Evolutionary conservation across 257 asterid genomes (phyloP), one percentile per base, ranked within the genome.

Genomic region (Ocimum tenuiflorum): DNA sequence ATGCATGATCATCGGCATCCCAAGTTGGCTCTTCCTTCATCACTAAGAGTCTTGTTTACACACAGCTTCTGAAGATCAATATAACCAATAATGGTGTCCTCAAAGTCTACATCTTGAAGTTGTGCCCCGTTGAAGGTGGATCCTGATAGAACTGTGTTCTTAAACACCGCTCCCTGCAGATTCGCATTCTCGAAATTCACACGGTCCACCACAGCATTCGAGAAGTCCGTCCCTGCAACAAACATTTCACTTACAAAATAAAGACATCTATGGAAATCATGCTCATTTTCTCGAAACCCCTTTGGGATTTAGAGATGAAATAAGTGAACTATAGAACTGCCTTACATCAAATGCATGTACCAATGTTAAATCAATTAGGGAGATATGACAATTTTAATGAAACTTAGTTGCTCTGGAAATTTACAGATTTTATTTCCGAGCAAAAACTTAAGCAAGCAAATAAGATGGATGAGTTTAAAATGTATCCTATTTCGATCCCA

Each of bases 151-250:
- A 92, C 91, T 0, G 96, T 85, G 68, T 92, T 92, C 82, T 36
- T 92, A 71, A 92, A 89, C 73, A 83, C 68, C 2, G 91, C 97
- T 69, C 99, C 97, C 46, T 73, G 70, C 13, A 92, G 91, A 66
- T 89, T 74, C 1, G 97, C 97, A 70, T 87, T 92, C 59, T 52
- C 94, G 42, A 89, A 89, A 77, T 81, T 83, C 67, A 92, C 99
- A 54, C 99, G 83, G 80, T 92, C 99, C 15, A 89, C 39, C 48
- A 92, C 96, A n/a, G 97, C 99, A 78, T 92, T 92, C 0, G 97
- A 48, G 78, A 92, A 92, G 78, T 92, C 72, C 13, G 94, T 78
- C 43, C 96, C 97, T 89, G 88, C 73, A 81, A 46, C 15, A 48
- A 45, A 22, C 10, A 6, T 58, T 17, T 1, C 31, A n/a, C n/a